phyloP scores from a whole-genome alignment of 345 rosid genomes.

The Pseudoturritis turrita region DNA sequence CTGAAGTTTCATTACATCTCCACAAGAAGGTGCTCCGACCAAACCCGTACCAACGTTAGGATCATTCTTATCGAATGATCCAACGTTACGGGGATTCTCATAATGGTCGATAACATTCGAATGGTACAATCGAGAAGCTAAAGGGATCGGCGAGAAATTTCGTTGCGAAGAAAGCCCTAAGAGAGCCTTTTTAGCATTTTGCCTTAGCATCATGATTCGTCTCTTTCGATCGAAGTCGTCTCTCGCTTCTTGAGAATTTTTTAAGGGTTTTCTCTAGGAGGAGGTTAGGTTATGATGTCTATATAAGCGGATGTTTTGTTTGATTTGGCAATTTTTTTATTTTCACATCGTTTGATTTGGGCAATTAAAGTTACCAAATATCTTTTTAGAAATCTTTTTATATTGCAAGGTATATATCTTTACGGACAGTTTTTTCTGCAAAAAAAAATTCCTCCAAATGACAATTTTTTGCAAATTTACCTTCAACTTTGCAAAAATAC shows the following conservation, averaged over 20 bases:
- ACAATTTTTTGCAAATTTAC: too few relatives aligned
- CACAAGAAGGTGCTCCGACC: conserved; percentile 88
- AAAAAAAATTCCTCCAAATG: too few relatives aligned
- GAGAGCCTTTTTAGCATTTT: conserved; percentile 34
- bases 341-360: too few relatives aligned
- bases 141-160: conserved; percentile 10
- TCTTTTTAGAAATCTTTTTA: too few relatives aligned
- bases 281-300: too few relatives aligned
- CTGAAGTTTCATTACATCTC: conserved; percentile 90
- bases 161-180: conserved; percentile 20
- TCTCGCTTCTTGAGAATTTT: neutral
- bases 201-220: conserved; percentile 43
- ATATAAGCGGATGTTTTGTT: too few relatives aligned
- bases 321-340: too few relatives aligned
- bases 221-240: too few relatives aligned
- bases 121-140: conserved; percentile 53
- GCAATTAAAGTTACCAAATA: too few relatives aligned
- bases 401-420: too few relatives aligned
- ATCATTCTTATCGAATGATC: conserved; percentile 75
- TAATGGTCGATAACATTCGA: conserved; percentile 79
- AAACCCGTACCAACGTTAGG: conserved; percentile 72
- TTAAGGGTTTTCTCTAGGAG: neutral
- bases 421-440: too few relatives aligned
- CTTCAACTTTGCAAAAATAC: too few relatives aligned
- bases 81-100: conserved; percentile 78